Base-by-base conservation (phyloP, 2,329 filamentous ascomycete species). In the Aspergillus novofumigatus region DNA sequence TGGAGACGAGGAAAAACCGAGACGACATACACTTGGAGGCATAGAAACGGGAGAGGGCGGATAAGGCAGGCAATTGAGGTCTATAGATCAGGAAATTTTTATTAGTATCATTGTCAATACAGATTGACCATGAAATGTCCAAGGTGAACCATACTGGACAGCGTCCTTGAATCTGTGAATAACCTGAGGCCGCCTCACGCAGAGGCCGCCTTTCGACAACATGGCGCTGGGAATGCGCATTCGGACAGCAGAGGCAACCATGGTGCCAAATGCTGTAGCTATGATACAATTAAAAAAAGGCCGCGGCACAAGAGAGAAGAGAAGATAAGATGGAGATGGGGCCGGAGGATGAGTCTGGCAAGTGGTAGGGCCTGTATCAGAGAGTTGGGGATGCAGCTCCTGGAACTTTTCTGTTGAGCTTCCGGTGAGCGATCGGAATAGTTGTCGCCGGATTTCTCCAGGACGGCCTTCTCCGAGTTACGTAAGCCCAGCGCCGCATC, bases 11-110 rank as follows among this genome's bases (percentile, higher is more conserved):
- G 55, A 60, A 45, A 49, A 41, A 55, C 38, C 35, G 52, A 26
- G 42, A 58, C 54, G 52, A 67, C 81, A 72, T 78, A 87, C 85
- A 85, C 79, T 87, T 87, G 57, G 84, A 86, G 73, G 85, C 85
- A 82, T 88, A 88, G 77, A 82, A 87, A 74, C 85, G 79, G 65
- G 83, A 80, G 65, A 88, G 79, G 60, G 85, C 84, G 54, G 83
- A 81, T 63, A 86, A 74, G 47, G 81, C 79, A 54, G 83, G 82
- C 69, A 77, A 70, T 67, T 76, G 73, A 55, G 70, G 67, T 66
- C 75, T 77, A 56, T 54, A 55, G 41, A 56, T 29, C 17, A 23
- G 38, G 44, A 53, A 53, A 14, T 54, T 52, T 26, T 41, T 25
- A 64, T 72, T 56, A 72, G 68, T 52, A 60, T 63, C 38, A 49